These are phyloP conservation scores for Wickerhamiella siamensis DNA, from an alignment of 805 yeast species.

Conservation along the genomic window DNA sequence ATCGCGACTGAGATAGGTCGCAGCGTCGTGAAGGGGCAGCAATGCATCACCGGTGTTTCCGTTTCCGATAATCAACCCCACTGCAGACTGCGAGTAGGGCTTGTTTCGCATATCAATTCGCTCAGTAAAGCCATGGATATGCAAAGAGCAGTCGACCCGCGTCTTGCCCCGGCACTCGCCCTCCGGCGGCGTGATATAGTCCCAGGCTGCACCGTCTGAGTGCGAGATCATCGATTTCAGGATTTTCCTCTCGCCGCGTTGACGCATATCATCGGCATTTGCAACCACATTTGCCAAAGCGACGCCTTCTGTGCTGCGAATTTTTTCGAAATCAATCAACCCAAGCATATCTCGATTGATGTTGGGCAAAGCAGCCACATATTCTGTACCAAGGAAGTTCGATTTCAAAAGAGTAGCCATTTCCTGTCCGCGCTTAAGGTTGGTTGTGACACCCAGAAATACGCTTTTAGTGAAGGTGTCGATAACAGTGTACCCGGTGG, in stretches of 20 bases:
- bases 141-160: constrained; percentile 51
- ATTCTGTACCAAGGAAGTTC: constrained; percentile 81
- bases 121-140: constrained; percentile 85
- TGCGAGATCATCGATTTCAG: constrained; percentile 64
- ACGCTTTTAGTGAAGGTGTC: constrained; percentile 59
- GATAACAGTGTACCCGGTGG: constrained; percentile 65
- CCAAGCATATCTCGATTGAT: constrained; percentile 68
- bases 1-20: constrained; percentile 72
- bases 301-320: constrained; percentile 76
- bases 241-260: constrained; percentile 35
- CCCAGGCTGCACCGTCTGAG: constrained; percentile 89
- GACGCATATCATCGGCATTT: constrained; percentile 34
- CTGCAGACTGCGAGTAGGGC: constrained; percentile 74
- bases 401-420: constrained; percentile 75
- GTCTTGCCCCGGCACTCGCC: constrained; percentile 42
- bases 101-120: constrained; percentile 72
- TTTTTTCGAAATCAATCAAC: constrained; percentile 76
- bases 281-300: constrained; percentile 56
- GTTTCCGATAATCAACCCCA: constrained; percentile 79
- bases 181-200: constrained; percentile 51
- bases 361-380: constrained; percentile 47
- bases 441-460: constrained; percentile 71
- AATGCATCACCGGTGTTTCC: constrained; percentile 74
- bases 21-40: constrained; percentile 35
- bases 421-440: constrained; percentile 35